Evolutionary conservation across 495 filamentous ascomycete genomes (phyloP).

Genomic region (Penicillium coprophilum): DNA sequence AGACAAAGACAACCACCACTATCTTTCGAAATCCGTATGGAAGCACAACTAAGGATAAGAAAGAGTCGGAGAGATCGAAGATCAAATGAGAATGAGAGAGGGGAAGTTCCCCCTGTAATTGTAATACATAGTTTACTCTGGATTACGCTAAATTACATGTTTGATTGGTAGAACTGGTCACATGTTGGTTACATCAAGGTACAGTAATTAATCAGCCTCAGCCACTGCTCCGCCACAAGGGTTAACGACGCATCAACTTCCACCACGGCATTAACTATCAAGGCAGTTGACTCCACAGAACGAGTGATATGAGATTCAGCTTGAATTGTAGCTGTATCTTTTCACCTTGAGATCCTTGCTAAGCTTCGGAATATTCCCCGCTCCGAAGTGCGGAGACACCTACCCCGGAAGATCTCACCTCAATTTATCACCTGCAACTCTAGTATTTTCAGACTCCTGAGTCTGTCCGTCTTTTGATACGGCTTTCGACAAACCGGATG

Average conservation of each 20-base stretch:
- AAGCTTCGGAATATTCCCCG: constrained; percentile 5
- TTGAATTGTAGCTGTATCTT: neutral
- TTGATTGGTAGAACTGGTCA: neutral
- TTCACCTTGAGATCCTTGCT: neutral
- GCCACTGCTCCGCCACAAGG: constrained; percentile 17
- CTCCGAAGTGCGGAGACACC: constrained; percentile 28
- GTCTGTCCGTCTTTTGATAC: constrained; percentile 35
- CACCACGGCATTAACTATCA: neutral
- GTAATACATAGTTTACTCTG: constrained; percentile 2
- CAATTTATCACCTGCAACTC: constrained; percentile 8
- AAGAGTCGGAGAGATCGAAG: constrained; percentile 3
- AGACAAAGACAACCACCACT: constrained; percentile 9
- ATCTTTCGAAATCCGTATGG: constrained; percentile 17
- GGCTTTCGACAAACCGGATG: constrained; percentile 39
- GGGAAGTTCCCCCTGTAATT: constrained; percentile 18
- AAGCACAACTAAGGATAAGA: constrained; percentile 16
- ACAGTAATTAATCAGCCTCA: constrained; percentile 4
- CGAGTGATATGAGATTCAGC: neutral
- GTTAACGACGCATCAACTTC: constrained; percentile 6
- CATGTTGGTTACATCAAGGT: neutral
- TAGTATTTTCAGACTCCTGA: constrained; percentile 28
- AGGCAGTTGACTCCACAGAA: neutral
- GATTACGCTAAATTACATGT: neutral
- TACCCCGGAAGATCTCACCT: constrained; percentile 25
- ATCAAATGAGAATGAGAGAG: constrained; percentile 13